Evolutionary conservation across 129 eudicot genomes (phyloP), one percentile per base, ranked within the genome.

Genomic region (Flaveria robusta): DNA sequence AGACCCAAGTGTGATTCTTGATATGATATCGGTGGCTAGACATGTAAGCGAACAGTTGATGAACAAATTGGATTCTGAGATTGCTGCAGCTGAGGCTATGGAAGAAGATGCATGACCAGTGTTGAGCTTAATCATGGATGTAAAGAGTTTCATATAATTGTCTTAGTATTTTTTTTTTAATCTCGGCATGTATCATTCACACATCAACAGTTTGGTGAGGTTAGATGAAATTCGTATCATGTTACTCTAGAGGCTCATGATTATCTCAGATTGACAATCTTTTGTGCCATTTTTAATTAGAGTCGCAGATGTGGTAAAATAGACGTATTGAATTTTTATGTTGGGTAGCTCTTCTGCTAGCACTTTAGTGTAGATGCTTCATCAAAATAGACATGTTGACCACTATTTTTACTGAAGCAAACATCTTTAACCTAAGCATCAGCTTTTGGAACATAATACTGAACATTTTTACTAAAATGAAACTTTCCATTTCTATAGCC

Each of bases 61-160:
- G 27, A 83, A 83, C 86, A 88, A 85, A 56, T 70, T 95, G 76
- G 97, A 91, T 49, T 91, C 96, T 0, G 96, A 95, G 77, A 89
- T 95, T 83, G 93, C 96, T 77, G 96, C 96, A 72, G 96, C 97
- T 4, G 92, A 91, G 81, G 97, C 96, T 55, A 43, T 69, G 78
- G 97, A 91, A 70, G 89, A 84, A 43, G 96, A 87, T 51, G 79
- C 69, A 47, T 78, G 82, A 83, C 26, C 20, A 18, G 77, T 20
- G 71, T 43, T 54, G 15, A 68, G 71, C 62, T 72, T 63, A 78
- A 69, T 49, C 29, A 20, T 51, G 18, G 45, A 51, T 52, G 74
- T 72, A 76, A 42, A 82, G 74, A 63, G 70, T 15, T 60, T 12
- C 13, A 60, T 26, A 45, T 71, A 39, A 39, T 46, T 18, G 66